Conservation (phyloP, 805 yeast species). For the Lachancea dasiensis region DNA sequence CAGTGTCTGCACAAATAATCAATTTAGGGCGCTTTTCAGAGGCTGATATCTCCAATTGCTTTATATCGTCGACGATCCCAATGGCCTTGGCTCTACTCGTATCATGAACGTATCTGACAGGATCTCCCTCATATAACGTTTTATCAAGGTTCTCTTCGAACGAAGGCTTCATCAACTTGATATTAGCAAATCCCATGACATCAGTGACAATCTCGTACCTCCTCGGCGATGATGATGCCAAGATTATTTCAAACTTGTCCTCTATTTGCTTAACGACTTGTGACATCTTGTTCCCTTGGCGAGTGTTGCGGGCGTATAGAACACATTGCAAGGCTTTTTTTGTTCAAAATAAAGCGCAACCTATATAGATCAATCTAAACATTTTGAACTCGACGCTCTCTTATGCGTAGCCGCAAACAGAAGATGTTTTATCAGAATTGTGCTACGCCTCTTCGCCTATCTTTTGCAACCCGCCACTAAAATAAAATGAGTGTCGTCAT, state of each 20-base stretch:
- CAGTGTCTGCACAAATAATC: conserved; percentile 73
- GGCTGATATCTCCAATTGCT: conserved; percentile 10
- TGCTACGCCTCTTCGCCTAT: too few relatives aligned
- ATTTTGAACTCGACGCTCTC: too few relatives aligned
- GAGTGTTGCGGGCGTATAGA: not conserved
- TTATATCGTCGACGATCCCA: conserved; percentile 47
- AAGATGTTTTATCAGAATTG: too few relatives aligned
- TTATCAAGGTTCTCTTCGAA: conserved; percentile 77
- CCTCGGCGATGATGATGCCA: conserved; percentile 85
- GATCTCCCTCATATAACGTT: conserved; percentile 18
- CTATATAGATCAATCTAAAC: too few relatives aligned
- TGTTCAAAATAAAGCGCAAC: too few relatives aligned
- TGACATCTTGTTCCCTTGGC: conserved; percentile 3
- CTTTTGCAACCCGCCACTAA: too few relatives aligned
- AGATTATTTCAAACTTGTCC: conserved; percentile 38
- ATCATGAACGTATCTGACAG: conserved; percentile 49
- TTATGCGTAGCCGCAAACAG: too few relatives aligned
- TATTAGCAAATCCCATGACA: conserved; percentile 42
- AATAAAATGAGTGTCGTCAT: not conserved
- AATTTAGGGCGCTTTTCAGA: conserved; percentile 17
- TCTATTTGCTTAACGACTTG: conserved; percentile 4
- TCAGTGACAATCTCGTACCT: conserved; percentile 64
- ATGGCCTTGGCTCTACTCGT: conserved; percentile 67
- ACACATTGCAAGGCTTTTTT: too few relatives aligned
- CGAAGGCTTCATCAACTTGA: conserved; percentile 50